Percentiles rank a stretch among this genome's conserved stretches.
phyloP scores from a whole-genome alignment of 2,329 filamentous ascomycete genomes.

The Colletotrichum sidae region DNA sequence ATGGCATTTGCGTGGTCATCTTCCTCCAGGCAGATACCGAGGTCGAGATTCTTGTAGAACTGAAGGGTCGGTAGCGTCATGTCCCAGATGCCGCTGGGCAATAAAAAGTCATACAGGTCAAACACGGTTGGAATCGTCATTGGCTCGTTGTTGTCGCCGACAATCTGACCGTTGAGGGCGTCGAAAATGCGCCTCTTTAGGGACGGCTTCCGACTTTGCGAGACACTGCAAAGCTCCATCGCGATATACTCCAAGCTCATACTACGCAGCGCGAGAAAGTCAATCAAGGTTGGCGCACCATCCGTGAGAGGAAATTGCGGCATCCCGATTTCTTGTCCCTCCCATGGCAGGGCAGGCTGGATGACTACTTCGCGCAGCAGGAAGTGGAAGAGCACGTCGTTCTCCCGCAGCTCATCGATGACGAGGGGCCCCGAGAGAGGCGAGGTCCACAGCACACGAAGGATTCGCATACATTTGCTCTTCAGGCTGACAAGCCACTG shows the following conservation, averaged over 20 bases:
- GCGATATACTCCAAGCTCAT: slow-evolving; percentile 87
- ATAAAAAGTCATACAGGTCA: slow-evolving; percentile 91
- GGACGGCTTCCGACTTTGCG: slow-evolving; percentile 76
- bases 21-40: slow-evolving; percentile 72
- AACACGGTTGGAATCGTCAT: slow-evolving; percentile 82
- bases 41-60: slow-evolving; percentile 74
- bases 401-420: slow-evolving; percentile 81
- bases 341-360: slow-evolving; percentile 77
- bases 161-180: slow-evolving; percentile 82
- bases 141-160: slow-evolving; percentile 73
- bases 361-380: slow-evolving; percentile 80
- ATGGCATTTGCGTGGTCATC: slow-evolving; percentile 67
- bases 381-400: slow-evolving; percentile 83
- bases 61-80: slow-evolving; percentile 64
- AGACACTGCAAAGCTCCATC: slow-evolving; percentile 83
- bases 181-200: slow-evolving; percentile 76
- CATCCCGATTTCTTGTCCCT: slow-evolving; percentile 70
- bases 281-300: slow-evolving; percentile 76
- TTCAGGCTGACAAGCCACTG: slow-evolving; percentile 78
- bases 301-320: slow-evolving; percentile 76
- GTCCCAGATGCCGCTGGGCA: slow-evolving; percentile 62
- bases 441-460: slow-evolving; percentile 87
- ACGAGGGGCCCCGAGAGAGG: slow-evolving; percentile 80
- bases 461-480: slow-evolving; percentile 75
- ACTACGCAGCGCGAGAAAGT: slow-evolving; percentile 83